Evolutionary conservation across 495 filamentous ascomycete genomes (phyloP).

Genomic region (Oidiodendron maius): DNA sequence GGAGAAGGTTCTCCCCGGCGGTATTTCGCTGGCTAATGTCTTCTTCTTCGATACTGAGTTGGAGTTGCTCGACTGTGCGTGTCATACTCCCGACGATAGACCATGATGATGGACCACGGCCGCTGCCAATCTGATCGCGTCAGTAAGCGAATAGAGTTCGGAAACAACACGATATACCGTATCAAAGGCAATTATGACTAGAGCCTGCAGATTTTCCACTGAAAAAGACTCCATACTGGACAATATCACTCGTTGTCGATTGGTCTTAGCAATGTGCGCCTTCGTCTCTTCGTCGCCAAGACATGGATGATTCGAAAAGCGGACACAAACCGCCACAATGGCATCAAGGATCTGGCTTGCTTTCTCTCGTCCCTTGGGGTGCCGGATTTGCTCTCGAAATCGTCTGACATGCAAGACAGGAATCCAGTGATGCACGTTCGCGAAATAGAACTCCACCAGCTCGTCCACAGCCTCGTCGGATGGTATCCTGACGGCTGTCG

Average conservation of each 20-base stretch:
- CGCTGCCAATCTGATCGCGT: conserved; percentile 26
- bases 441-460: conserved; percentile 18
- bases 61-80: conserved; percentile 32
- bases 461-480: conserved; percentile 20
- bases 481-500: conserved; percentile 7
- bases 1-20: conserved; percentile 21
- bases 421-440: conserved; percentile 32
- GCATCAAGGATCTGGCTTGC: conserved; percentile 26
- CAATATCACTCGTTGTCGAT: conserved; percentile 23
- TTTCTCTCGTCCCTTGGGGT: conserved; percentile 14
- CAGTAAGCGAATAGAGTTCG: background rate
- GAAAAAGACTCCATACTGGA: conserved; percentile 29
- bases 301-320: conserved; percentile 18
- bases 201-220: conserved; percentile 32
- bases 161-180: too few relatives aligned
- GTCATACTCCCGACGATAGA: conserved; percentile 32
- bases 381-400: conserved; percentile 13
- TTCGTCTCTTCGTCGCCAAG: conserved; percentile 14
- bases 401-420: conserved; percentile 30
- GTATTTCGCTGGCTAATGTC: conserved; percentile 10
- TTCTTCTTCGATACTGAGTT: conserved; percentile 30
- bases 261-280: conserved; percentile 19
- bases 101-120: conserved; percentile 24
- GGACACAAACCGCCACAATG: conserved; percentile 23
- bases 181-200: conserved; percentile 29